Base-by-base conservation (phyloP, 2,329 filamentous ascomycete genomes). In the Paraphoma sp. region DNA sequence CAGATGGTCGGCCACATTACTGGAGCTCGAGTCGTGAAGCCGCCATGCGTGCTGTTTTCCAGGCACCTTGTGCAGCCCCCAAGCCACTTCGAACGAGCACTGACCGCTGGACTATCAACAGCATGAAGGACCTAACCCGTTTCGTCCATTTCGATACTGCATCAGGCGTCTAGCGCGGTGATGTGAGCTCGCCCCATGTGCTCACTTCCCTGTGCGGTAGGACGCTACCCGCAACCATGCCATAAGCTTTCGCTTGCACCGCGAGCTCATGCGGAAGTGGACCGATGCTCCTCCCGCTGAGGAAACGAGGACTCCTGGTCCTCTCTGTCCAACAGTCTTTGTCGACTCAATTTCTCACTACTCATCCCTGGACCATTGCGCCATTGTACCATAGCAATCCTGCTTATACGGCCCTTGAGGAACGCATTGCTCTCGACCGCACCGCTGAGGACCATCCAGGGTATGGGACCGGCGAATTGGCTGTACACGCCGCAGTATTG, bases 151-250 rank as follows among this genome's bases (percentile, higher is more conserved):
- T 50, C 42, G 46, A 54, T 57, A 49, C 63, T 57, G 31, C 17
- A 64, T 55, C 48, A 16, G 55, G 49, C 30, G 10, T 29, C 44
- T 69, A 62, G 67, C 50, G 65, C 48, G 33, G 62, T 65, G 65
- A 64, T 60, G 49, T 36, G 48, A 40, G 60, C 65, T 61, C 40
- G 48, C 48, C 48, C 62, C 60, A 59, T 61, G 52, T 57, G 62
- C 64, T 63, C 57, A 33, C 46, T 18, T 54, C 54, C 51, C 44
- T 31, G 36, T 48, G 30, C 9, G 28, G 55, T 31, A 52, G 17
- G 36, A 47, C 36, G 56, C 38, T 43, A 54, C 53, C 33, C 48
- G 33, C 51, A 41, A 49, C 28, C 17, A 28, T 17, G 44, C 41
- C 42, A 23, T 47, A 59, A 59, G 48, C 59, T 54, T 58, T 59